Conservation (phyloP, 2,329 filamentous ascomycete species). For the Ascocoryne sarcoides region DNA sequence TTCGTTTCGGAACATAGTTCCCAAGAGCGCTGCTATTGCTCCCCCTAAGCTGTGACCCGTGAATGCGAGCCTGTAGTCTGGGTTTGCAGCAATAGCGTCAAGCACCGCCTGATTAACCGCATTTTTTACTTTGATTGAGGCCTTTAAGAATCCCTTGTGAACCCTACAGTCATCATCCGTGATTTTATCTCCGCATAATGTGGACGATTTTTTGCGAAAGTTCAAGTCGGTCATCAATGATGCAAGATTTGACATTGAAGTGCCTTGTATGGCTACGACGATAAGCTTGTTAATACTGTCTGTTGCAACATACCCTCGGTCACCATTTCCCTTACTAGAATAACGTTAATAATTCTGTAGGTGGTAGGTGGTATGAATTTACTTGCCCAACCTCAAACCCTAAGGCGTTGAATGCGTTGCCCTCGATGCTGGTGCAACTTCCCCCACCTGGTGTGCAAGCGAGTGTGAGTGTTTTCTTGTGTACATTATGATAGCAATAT, state of each 20-base stretch:
- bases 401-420: neutral
- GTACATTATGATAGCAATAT: neutral
- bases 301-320: neutral
- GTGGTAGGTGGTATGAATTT: too few species aligned
- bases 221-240: neutral
- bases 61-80: neutral
- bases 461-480: neutral
- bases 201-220: neutral
- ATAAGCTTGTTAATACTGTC: neutral
- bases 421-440: neutral
- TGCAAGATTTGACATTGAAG: neutral
- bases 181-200: neutral
- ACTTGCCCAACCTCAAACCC: too few species aligned
- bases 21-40: neutral
- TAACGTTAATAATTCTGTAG: too few species aligned
- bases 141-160: neutral
- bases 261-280: neutral
- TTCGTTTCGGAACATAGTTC: neutral
- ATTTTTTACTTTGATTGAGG: neutral
- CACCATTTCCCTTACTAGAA: too few species aligned
- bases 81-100: neutral
- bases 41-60: neutral
- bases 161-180: neutral
- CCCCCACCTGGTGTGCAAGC: neutral
- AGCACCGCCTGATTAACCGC: neutral